Base-by-base conservation (phyloP, 2,329 filamentous ascomycete genomes). In the Bimuria novae-zelandiae region DNA sequence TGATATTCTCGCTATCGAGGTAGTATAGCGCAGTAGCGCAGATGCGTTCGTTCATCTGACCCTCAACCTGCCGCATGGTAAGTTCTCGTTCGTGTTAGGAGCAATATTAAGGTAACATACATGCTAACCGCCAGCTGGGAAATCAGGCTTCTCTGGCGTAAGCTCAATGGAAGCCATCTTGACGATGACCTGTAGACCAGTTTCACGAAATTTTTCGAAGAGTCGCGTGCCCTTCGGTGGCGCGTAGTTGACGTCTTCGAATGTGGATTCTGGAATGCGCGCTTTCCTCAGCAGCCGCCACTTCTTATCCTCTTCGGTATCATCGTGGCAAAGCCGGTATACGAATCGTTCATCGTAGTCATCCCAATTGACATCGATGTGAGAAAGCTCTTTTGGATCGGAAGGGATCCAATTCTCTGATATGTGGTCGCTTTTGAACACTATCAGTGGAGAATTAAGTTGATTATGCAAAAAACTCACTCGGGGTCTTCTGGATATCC, bases 11-110 rank as follows among this genome's bases (percentile, higher is more conserved):
- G 40, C 65, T 71, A 53, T 85, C 81, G 59, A 83, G 84, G 65
- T 85, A 85, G 68, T 84, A 85, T 22, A 88, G 73, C 0, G 84
- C 82, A 0, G 84, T 84, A 0, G 84, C 84, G 57, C 79, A 80
- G 37, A 89, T 86, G 56, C 82, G 82, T 68, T 89, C 85, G 59
- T 88, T 88, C 70, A 72, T 58, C 33, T 54, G 53, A 8, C 73
- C 73, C 36, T 55, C 52, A 2, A 52, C 42, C 49, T 52, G 23
- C 33, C 1, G 14, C 17, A 37, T 7, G 1, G 14, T 43, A 8
- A 51, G 39, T 17, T 3, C 14, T 16, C 12, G 12, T 40, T 11
- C 7, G 1, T 12, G 14, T 29, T 6, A 3, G 4, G 14, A 29
- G 14, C 7, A 4, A 21, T 23, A 25, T 14, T 5, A 14, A 23